Base-by-base conservation (phyloP, 2,329 filamentous ascomycete genomes). In the Neodidymelliopsis sp. region DNA sequence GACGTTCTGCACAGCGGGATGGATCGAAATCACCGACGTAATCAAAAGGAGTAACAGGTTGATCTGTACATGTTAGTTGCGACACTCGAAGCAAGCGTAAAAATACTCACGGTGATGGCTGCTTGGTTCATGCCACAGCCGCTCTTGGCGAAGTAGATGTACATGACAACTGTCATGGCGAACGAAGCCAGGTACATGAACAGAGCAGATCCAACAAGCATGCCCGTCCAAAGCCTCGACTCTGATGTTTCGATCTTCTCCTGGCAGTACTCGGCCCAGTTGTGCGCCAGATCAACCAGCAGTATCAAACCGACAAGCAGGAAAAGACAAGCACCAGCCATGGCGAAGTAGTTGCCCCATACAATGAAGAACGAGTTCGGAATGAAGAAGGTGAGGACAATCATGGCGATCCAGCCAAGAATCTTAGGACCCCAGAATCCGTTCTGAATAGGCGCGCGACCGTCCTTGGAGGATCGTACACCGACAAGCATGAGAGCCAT, bases 361-460 rank as follows among this genome's bases (percentile, higher is more conserved):
- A 95, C 85, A 67, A 96, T 85, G 77, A 97, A 97, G 81, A 99
- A 97, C 20, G 79, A 80, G 69, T 99, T 93, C 12, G 94, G 94
- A 48, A 99, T 97, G 66, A 99, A 84, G 79, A 97, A 99, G 19
- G 92, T 96, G 49, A 96, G 71, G 50, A 97, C 90, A 52, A 97
- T 86, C 60, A 97, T 84, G 11, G 81, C 85, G 38, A 97, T 70
- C 94, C 94, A 99, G 41, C 86, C 84, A 52, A 97, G 84, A 49
- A 99, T 82, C 77, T 99, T 99, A 34, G 94, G 94, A 2, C 92
- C 94, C 94, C 94, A 99, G 75, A 91, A 99, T n/a, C 93, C 94
- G 76, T 99, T 99, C 71, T 99, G 94, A 43, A 99, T 83, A 13
- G 85, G 83, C 2, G 94, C 92, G 57, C 94, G 88, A 33, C 89